Conservation (phyloP, 257 asterid genomes). For the Linderniella brevidens region DNA sequence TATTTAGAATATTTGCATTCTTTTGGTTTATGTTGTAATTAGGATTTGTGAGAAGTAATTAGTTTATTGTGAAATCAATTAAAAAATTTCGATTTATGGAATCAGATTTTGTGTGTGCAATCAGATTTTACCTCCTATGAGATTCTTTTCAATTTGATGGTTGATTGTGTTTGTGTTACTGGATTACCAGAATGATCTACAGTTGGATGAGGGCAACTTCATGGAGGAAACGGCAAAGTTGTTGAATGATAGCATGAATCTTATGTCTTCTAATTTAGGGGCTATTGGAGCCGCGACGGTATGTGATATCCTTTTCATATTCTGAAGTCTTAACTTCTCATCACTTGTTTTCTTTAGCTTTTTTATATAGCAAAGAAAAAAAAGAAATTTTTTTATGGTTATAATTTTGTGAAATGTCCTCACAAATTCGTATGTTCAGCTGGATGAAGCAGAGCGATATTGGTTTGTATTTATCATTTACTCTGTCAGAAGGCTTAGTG, state of each 20-base stretch:
- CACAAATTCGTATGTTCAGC: constrained; percentile 40
- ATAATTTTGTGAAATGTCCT: constrained; percentile 6
- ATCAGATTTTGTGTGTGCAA: too few species aligned
- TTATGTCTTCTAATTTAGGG: constrained; percentile 33
- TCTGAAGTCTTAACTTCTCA: neutral
- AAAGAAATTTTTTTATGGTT: constrained; percentile 6
- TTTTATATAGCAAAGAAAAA: too few species aligned
- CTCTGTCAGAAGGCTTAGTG: constrained; percentile 46
- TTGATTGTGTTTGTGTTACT: neutral
- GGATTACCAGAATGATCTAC: constrained; percentile 38
- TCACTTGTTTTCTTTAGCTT: neutral
- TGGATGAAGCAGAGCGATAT: constrained; percentile 74
- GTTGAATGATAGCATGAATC: constrained; percentile 49
- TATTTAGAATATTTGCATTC: too few species aligned
- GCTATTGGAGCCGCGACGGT: constrained; percentile 64
- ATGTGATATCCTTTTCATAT: constrained; percentile 10
- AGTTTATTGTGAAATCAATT: too few species aligned
- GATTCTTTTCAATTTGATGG: too few species aligned
- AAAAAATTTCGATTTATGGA: too few species aligned
- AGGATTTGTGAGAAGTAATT: too few species aligned
- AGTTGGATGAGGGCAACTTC: constrained; percentile 26
- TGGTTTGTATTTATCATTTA: constrained; percentile 75
- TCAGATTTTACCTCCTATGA: too few species aligned
- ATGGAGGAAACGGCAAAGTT: constrained; percentile 39
- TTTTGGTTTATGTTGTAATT: too few species aligned